phyloP scores from a whole-genome alignment of 768 basidiomycete genomes.

The Mycena venus region DNA sequence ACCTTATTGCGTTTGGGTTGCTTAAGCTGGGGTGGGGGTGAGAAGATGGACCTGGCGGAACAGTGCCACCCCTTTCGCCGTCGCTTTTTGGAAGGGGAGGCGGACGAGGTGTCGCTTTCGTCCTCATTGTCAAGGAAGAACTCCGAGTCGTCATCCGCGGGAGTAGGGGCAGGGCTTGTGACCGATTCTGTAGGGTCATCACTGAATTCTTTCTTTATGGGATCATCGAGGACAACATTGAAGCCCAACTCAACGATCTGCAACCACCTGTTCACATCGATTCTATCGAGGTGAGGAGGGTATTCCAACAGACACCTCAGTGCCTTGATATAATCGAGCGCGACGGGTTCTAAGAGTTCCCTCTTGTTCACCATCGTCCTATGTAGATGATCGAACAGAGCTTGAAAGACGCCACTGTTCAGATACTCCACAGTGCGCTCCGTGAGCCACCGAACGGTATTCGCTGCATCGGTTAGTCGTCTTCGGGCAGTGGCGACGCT shows the following conservation, averaged over 20 bases:
- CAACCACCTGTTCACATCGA: constrained; percentile 77
- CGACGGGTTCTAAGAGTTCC: constrained; percentile 71
- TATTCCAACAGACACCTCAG: constrained; percentile 75
- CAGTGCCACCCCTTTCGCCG: constrained; percentile 37
- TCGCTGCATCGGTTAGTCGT: constrained; percentile 76
- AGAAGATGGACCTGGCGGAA: not conserved
- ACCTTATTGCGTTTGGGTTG: constrained; percentile 18
- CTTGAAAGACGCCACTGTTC: constrained; percentile 65
- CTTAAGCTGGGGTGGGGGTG: not conserved
- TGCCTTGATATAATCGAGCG: constrained; percentile 86
- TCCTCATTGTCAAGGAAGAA: constrained; percentile 41
- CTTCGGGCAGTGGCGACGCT: constrained; percentile 61
- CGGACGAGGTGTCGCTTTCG: constrained; percentile 37
- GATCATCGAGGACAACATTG: constrained; percentile 80
- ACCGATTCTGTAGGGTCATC: constrained; percentile 39
- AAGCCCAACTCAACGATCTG: constrained; percentile 78
- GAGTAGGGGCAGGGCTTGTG: constrained; percentile 30
- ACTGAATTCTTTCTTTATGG: constrained; percentile 51
- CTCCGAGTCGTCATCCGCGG: constrained; percentile 44
- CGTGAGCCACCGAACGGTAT: constrained; percentile 79
- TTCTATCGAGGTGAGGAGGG: constrained; percentile 83
- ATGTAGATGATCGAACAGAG: constrained; percentile 75
- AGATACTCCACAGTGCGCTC: constrained; percentile 72
- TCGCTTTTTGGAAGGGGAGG: constrained; percentile 54
- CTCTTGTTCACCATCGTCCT: constrained; percentile 68